phyloP scores from a whole-genome alignment of 495 filamentous ascomycete genomes.

The Pseudevernia furfuracea region DNA sequence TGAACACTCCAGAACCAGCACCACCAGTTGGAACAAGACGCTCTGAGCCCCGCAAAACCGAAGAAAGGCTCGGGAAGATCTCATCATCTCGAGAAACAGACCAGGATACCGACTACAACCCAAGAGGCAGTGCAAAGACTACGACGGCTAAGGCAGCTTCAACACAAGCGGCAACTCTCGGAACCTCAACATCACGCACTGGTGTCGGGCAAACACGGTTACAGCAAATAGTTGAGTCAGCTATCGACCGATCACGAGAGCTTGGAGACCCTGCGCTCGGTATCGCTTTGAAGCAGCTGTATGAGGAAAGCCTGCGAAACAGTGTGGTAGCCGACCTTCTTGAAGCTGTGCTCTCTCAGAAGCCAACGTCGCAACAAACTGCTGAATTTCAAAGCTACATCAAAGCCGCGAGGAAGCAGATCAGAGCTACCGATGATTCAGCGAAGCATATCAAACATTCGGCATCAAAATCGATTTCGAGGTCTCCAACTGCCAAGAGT shows the following conservation, averaged over 20 bases:
- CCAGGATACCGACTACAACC: constrained; percentile 20
- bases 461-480: constrained; percentile 21
- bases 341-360: constrained; percentile 37
- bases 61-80: constrained; percentile 23
- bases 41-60: constrained; percentile 32
- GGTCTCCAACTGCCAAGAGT: constrained; percentile 29
- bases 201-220: constrained; percentile 31
- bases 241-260: constrained; percentile 33
- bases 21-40: constrained; percentile 23
- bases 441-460: neutral
- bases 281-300: constrained; percentile 35
- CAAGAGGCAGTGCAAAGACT: constrained; percentile 12
- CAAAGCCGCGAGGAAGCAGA: constrained; percentile 32
- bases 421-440: constrained; percentile 15
- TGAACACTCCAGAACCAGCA: constrained; percentile 28
- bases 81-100: constrained; percentile 25
- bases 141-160: constrained; percentile 18
- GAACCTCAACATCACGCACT: constrained; percentile 32
- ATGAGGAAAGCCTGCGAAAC: constrained; percentile 35
- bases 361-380: constrained; percentile 34
- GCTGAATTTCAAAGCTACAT: constrained; percentile 36
- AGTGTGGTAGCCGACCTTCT: constrained; percentile 33
- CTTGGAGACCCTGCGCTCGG: constrained; percentile 35
- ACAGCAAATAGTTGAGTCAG: constrained; percentile 34
- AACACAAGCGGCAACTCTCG: constrained; percentile 25